Evolutionary conservation across 2,329 filamentous ascomycete species (phyloP), one percentile per base, ranked within the genome.

Genomic region (Alternaria rosae): DNA sequence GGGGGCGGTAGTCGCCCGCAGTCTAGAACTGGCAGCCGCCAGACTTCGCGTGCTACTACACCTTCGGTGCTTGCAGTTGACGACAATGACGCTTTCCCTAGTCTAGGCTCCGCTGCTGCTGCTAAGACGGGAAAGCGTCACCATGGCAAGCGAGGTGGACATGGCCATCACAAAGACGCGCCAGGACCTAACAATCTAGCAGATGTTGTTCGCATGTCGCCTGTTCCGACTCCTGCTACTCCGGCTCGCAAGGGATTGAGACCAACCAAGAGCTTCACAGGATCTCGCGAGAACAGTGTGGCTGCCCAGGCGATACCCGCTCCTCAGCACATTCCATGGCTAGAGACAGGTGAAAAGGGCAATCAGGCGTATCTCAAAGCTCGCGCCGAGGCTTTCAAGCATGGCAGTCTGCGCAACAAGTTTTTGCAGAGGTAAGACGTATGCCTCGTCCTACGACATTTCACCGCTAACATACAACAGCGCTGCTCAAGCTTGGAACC

Each of bases 401-500:
- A 99, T 78, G 95, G 95, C 69, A 95, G 94, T 70, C 87, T 97
- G 77, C 88, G 95, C 66, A 99, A 98, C 79, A 98, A 98, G 78
- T 99, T 98, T 73, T 82, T 99, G 57, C 94, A 97, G 80, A 97
- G 92, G 92, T 94, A 69, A 51, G 47, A 20, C 4, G 32, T 17
- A 20, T 41, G 20, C n/a, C 35, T 43, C 9, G 13, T 17, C 13
- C 21, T 38, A 21, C 3, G 5, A 11, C 13, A 20, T 59, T 44
- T 28, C 51, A 26, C 10, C 63, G n/a, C 68, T 69, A 41, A 68
- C 52, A 41, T 25, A 50, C 32, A 38, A 61, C 66, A 96, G 94
- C 79, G 95, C 95, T 69, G 94, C 94, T 9, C 94, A 98, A 85
- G 95, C 95, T 21, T 99, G 95, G 94, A 97, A 98, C 78, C 91